A percentile compares a stretch with the other conserved stretches of the same genome.
These are phyloP conservation scores for Adenanthera pavonina DNA, from an alignment of 306 rosid genomes.

Conservation along the genomic window DNA sequence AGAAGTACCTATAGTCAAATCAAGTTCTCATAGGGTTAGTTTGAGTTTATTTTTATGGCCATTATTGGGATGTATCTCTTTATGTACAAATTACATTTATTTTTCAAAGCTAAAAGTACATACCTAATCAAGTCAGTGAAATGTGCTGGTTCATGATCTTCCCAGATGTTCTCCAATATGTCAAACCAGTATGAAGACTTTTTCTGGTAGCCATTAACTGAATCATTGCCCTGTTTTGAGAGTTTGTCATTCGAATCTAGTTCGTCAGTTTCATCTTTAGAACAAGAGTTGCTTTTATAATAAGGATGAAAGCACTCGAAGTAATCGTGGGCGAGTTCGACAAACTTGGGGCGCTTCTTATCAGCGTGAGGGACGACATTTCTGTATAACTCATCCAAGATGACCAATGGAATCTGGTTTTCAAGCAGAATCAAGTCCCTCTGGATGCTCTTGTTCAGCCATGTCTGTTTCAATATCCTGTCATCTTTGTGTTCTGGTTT, in stretches of 20 bases:
- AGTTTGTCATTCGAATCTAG: background rate
- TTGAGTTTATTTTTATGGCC: no score
- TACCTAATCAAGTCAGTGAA: no score
- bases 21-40: background rate
- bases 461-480: constrained; percentile 21
- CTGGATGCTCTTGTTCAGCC: no score
- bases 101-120: no score
- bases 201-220: background rate
- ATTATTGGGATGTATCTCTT: no score
- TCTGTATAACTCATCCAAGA: no score
- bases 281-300: background rate
- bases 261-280: constrained; percentile 31
- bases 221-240: no score
- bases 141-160: no score
- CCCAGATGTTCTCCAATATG: background rate
- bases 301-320: constrained; percentile 34
- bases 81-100: no score
- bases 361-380: background rate
- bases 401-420: no score
- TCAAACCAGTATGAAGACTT: background rate
- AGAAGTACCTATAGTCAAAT: constrained; percentile 53
- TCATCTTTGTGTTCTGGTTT: no score
- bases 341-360: background rate
- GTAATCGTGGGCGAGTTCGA: constrained; percentile 38
- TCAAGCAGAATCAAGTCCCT: no score